These are phyloP conservation scores for Trichophyton mentagrophytes DNA, from an alignment of 2,329 filamentous ascomycete species.

Conservation along the genomic window DNA sequence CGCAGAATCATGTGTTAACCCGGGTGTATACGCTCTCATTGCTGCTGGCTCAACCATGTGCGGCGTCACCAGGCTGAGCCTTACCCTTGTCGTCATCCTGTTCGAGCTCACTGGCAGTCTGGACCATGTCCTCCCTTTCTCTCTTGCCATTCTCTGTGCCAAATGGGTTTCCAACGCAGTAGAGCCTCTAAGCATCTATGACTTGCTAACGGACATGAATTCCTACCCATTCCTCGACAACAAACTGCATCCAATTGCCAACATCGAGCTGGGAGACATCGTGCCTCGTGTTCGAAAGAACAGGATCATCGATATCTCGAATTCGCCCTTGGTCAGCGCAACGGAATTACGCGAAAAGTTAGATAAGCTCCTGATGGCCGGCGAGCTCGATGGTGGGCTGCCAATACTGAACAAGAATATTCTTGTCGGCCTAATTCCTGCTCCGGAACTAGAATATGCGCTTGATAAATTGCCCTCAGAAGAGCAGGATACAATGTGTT, in stretches of 20 bases:
- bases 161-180: conserved; percentile 97
- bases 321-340: conserved; percentile 67
- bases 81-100: conserved; percentile 86
- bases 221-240: conserved; percentile 96
- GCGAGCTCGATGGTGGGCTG: conserved; percentile 83
- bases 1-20: conserved; percentile 76
- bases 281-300: conserved; percentile 61
- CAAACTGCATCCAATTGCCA: conserved; percentile 85
- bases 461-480: conserved; percentile 74
- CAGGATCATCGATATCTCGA: conserved; percentile 76
- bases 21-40: conserved; percentile 91
- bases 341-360: conserved; percentile 66
- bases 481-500: conserved; percentile 49
- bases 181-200: conserved; percentile 91
- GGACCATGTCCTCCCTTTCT: conserved; percentile 91
- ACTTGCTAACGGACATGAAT: conserved; percentile 92
- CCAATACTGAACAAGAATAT: conserved; percentile 69
- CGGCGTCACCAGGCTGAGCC: conserved; percentile 82
- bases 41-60: conserved; percentile 97
- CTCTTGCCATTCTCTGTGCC: conserved; percentile 77
- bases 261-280: conserved; percentile 75
- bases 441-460: conserved; percentile 84
- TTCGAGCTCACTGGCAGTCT: conserved; percentile 93
- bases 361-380: conserved; percentile 65
- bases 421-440: conserved; percentile 82